These are phyloP conservation scores for Vitellaria paradoxa DNA, from an alignment of 179 eudicot genomes.

Conservation along the genomic window DNA sequence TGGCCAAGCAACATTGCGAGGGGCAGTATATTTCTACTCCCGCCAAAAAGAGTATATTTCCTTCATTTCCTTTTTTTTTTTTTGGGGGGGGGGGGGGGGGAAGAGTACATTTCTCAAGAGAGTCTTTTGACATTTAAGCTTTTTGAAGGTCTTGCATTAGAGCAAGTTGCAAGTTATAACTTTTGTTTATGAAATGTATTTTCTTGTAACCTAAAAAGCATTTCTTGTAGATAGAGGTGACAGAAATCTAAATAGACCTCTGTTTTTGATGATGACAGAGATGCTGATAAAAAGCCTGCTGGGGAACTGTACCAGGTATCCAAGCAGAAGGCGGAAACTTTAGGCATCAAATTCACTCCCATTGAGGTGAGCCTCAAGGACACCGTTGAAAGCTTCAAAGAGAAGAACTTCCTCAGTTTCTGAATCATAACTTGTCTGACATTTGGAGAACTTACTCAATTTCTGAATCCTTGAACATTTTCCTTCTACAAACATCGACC, in stretches of 20 bases:
- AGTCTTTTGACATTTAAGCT: too few relatives aligned
- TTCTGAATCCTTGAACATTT: not conserved
- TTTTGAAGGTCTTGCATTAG: too few relatives aligned
- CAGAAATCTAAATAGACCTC: not conserved
- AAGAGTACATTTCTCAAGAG: too few relatives aligned
- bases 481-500: too few relatives aligned
- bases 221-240: not conserved
- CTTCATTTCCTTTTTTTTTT: too few relatives aligned
- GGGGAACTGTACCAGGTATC: not conserved
- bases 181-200: not conserved
- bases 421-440: not conserved
- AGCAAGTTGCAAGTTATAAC: too few relatives aligned
- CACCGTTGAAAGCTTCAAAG: slow-evolving; percentile 4
- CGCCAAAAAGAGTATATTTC: too few relatives aligned
- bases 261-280: slow-evolving; percentile 6
- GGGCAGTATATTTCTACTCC: too few relatives aligned
- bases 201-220: not conserved
- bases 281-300: slow-evolving; percentile 5
- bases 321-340: slow-evolving; percentile 13
- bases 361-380: slow-evolving; percentile 3
- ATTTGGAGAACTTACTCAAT: not conserved
- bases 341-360: slow-evolving; percentile 21
- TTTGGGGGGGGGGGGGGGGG: too few relatives aligned
- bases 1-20: too few relatives aligned
- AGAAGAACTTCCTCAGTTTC: not conserved